These are phyloP conservation scores for Monosporascus ibericus DNA, from an alignment of 2,329 filamentous ascomycete genomes.

Conservation along the genomic window DNA sequence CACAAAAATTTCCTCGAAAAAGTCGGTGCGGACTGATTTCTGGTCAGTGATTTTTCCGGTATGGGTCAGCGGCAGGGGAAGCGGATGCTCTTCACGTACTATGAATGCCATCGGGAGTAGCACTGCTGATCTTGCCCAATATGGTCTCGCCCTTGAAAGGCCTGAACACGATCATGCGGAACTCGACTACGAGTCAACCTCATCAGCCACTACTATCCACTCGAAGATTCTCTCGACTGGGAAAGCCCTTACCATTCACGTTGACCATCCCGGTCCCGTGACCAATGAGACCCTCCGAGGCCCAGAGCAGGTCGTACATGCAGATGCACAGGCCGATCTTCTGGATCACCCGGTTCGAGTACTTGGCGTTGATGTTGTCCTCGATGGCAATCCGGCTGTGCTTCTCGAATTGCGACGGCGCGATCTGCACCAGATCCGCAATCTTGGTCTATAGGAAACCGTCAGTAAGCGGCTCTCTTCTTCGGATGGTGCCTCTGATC, in stretches of 20 bases:
- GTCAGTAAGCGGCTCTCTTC: slow-evolving; percentile 3
- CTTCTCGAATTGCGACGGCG: slow-evolving; percentile 81
- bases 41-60: slow-evolving; percentile 4
- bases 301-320: slow-evolving; percentile 82
- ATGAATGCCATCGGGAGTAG: slow-evolving; percentile 65
- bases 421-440: slow-evolving; percentile 89
- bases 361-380: slow-evolving; percentile 96
- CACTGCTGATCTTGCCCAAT: slow-evolving; percentile 73
- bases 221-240: neutral
- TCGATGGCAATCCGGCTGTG: slow-evolving; percentile 79
- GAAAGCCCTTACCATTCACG: slow-evolving; percentile 64
- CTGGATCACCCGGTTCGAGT: slow-evolving; percentile 86
- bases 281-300: slow-evolving; percentile 89
- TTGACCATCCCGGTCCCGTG: slow-evolving; percentile 90
- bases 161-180: slow-evolving; percentile 86
- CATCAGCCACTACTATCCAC: neutral
- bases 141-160: slow-evolving; percentile 95
- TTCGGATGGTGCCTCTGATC: neutral
- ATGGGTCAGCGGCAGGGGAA: neutral
- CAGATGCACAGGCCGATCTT: slow-evolving; percentile 91
- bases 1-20: slow-evolving; percentile 90
- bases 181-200: slow-evolving; percentile 60
- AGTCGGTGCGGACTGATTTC: slow-evolving; percentile 69
- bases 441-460: slow-evolving; percentile 67
- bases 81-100: slow-evolving; percentile 35